Conservation (phyloP, 768 basidiomycete genomes). For the Mycena capillaripes region DNA sequence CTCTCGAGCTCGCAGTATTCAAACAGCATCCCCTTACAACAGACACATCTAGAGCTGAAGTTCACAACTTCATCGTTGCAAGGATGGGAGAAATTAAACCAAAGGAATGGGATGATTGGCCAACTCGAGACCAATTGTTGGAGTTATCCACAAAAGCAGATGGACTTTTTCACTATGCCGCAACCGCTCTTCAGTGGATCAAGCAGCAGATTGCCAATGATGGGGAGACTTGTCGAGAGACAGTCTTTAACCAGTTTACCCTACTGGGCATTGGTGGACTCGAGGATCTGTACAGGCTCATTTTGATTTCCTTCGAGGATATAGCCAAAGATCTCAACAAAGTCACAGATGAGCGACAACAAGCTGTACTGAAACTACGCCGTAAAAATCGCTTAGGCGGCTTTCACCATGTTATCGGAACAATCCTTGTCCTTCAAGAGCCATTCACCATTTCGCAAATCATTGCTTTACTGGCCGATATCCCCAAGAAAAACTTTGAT, state of each 20-base stretch:
- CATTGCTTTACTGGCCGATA: no score
- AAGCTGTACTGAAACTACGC: no score
- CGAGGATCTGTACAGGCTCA: slow-evolving; percentile 5
- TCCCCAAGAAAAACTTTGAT: no score
- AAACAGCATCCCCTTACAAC: not conserved
- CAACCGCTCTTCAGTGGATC: slow-evolving; percentile 12
- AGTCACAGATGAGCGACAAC: no score
- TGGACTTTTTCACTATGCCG: slow-evolving; percentile 6
- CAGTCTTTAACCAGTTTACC: not conserved
- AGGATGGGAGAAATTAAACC: slow-evolving; percentile 9
- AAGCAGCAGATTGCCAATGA: not conserved
- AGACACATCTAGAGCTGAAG: not conserved
- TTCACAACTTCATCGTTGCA: not conserved
- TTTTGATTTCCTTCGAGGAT: slow-evolving; percentile 8
- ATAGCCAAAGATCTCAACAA: not conserved
- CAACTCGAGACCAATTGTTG: not conserved
- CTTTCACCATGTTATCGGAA: no score
- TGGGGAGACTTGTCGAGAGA: no score
- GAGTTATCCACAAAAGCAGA: slow-evolving; percentile 3
- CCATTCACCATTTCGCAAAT: no score
- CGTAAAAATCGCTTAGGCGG: not conserved
- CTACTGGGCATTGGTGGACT: not conserved
- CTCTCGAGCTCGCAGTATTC: slow-evolving; percentile 5
- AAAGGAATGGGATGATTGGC: not conserved
- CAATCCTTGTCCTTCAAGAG: no score